These are phyloP conservation scores for Pseudozyma sp. DNA, from an alignment of 1,284 basidiomycete genomes.

Conservation along the genomic window DNA sequence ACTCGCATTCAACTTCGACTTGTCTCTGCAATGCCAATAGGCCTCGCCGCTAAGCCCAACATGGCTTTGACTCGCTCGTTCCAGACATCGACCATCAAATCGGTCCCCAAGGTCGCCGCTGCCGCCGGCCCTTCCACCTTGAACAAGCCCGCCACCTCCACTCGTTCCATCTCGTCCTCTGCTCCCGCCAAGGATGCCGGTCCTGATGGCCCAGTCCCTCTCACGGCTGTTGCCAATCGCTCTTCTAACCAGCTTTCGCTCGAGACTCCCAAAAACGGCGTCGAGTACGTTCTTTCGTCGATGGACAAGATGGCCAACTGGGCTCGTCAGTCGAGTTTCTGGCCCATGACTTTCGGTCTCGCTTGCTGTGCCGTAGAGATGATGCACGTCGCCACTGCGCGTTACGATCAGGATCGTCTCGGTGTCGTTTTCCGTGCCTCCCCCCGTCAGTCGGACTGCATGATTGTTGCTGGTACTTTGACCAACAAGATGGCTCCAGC, in stretches of 20 bases:
- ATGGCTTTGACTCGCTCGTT: slow-evolving; percentile 45
- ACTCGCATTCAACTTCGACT: slow-evolving; percentile 1
- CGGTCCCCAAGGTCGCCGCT: slow-evolving; percentile 38
- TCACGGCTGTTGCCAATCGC: slow-evolving; percentile 65
- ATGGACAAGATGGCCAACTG: slow-evolving; percentile 98
- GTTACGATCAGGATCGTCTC: slow-evolving; percentile 98
- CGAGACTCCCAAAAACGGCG: slow-evolving; percentile 88
- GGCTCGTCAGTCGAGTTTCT: slow-evolving; percentile 97
- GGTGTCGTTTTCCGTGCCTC: slow-evolving; percentile 98
- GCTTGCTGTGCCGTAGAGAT: slow-evolving; percentile 97
- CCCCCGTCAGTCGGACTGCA: slow-evolving; percentile 96
- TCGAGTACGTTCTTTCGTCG: slow-evolving; percentile 95
- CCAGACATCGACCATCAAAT: slow-evolving; percentile 44
- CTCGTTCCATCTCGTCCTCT: slow-evolving; percentile 42
- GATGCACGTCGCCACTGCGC: slow-evolving; percentile 93
- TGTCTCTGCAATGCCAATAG: slow-evolving; percentile 9
- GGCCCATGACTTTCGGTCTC: slow-evolving; percentile 99
- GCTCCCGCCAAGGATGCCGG: slow-evolving; percentile 32
- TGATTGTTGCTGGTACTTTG: slow-evolving; percentile 99
- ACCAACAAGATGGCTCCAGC: slow-evolving; percentile 99
- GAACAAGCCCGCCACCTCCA: slow-evolving; percentile 10
- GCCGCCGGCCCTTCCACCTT: slow-evolving; percentile 25
- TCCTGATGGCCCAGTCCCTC: slow-evolving; percentile 63
- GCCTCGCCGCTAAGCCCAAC: slow-evolving; percentile 41
- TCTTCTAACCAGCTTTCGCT: slow-evolving; percentile 73